Percentiles rank a stretch among this genome's conserved stretches.
phyloP scores from a whole-genome alignment of 164 flowering plant genomes.

The Dillenia turbinata region DNA sequence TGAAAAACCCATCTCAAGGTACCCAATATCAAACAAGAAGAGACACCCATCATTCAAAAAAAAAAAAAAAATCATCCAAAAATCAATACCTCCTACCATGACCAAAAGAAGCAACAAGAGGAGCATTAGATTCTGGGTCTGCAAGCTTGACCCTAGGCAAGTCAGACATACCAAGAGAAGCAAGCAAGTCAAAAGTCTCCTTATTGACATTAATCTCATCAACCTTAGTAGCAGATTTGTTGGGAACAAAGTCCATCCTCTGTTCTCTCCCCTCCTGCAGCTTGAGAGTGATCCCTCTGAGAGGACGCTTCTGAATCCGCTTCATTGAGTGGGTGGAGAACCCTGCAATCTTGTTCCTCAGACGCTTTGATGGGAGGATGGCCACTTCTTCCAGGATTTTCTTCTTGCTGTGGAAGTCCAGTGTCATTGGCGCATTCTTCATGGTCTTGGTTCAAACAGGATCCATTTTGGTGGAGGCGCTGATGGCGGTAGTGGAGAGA shows the following conservation, averaged over 20 bases:
- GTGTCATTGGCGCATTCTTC: constrained; percentile 76
- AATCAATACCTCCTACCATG: constrained; percentile 7
- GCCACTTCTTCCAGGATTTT: constrained; percentile 68
- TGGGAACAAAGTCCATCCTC: constrained; percentile 77
- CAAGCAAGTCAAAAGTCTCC: constrained; percentile 68
- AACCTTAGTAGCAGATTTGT: constrained; percentile 52
- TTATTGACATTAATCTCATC: constrained; percentile 60
- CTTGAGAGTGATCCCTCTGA: constrained; percentile 71
- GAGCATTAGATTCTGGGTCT: constrained; percentile 15
- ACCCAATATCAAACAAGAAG: too few relatives aligned
- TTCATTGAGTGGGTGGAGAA: constrained; percentile 78
- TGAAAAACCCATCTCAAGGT: too few relatives aligned
- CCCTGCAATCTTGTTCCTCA: constrained; percentile 81
- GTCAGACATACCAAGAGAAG: constrained; percentile 55
- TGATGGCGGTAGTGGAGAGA: background rate
- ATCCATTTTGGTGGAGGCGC: constrained; percentile 33
- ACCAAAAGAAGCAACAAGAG: constrained; percentile 12
- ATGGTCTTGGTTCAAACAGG: constrained; percentile 72
- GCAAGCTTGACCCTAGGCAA: constrained; percentile 47
- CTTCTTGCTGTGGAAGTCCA: constrained; percentile 82
- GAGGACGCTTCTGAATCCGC: constrained; percentile 70
- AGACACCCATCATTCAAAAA: too few relatives aligned
- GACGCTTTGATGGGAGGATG: constrained; percentile 69
- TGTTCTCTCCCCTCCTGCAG: constrained; percentile 74
- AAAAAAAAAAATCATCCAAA: too few relatives aligned